Evolutionary conservation across 169 alveolate species (phyloP).

Genomic region (Plasmodium gonderi): DNA sequence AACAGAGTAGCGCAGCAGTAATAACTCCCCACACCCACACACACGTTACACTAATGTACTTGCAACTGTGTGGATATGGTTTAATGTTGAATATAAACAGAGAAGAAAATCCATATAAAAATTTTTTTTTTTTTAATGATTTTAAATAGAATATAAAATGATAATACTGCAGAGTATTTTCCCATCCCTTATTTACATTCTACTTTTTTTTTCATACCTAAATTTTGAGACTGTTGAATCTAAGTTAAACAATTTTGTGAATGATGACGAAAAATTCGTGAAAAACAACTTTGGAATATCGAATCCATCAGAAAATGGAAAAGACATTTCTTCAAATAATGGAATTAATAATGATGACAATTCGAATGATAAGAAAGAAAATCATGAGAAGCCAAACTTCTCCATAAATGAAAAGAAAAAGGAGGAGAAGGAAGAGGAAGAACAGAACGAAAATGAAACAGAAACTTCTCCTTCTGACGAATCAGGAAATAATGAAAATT

Average conservation of each 20-base stretch:
- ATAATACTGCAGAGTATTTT: constrained; percentile 3
- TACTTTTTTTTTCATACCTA: constrained; percentile 14
- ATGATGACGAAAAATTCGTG: background rate
- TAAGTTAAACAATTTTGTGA: constrained; percentile 1
- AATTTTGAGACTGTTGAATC: constrained; percentile 28
- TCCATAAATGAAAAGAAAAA: background rate
- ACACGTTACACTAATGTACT: too few species aligned
- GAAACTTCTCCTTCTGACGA: background rate
- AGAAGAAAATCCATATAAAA: too few species aligned
- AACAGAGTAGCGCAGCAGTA: too few species aligned
- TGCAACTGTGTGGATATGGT: too few species aligned
- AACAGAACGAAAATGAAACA: background rate
- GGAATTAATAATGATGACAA: background rate
- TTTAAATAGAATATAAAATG: background rate
- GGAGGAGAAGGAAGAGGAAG: background rate
- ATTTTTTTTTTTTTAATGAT: background rate
- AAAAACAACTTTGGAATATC: background rate
- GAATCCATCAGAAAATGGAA: background rate
- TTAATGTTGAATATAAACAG: too few species aligned
- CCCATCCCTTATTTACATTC: background rate
- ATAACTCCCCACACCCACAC: too few species aligned
- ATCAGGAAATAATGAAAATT: background rate
- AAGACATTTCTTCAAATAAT: background rate
- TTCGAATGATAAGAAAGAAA: background rate
- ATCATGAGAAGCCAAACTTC: background rate